These are phyloP conservation scores for Gardenia jasminoides DNA, from an alignment of 257 asterid genomes.

Conservation along the genomic window DNA sequence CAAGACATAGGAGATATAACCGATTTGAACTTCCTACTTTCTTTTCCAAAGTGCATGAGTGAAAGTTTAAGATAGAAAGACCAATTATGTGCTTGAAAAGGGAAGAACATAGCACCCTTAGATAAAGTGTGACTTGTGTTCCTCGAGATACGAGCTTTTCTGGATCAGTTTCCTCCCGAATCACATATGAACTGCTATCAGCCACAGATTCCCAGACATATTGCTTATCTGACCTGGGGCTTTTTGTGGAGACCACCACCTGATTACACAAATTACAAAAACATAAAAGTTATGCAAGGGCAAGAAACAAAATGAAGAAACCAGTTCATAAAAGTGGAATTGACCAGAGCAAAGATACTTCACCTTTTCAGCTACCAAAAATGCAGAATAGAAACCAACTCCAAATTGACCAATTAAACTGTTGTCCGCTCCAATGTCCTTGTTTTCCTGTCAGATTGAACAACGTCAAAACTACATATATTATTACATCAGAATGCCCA, in stretches of 20 bases:
- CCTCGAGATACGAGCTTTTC: constrained; percentile 66
- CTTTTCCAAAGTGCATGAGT: background rate
- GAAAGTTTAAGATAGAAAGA: background rate
- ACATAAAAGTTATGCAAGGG: background rate
- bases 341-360: background rate
- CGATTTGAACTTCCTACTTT: background rate
- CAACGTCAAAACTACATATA: constrained; percentile 1
- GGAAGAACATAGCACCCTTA: constrained; percentile 50
- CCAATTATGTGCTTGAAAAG: background rate
- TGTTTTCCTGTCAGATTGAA: constrained; percentile 76
- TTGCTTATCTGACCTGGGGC: constrained; percentile 95
- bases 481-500: background rate
- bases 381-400: constrained; percentile 96
- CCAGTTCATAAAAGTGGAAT: background rate
- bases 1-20: background rate
- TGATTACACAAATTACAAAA: constrained; percentile 23
- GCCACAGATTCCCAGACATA: constrained; percentile 91
- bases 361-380: constrained; percentile 92
- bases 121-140: constrained; percentile 87
- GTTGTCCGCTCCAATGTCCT: constrained; percentile 78
- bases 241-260: constrained; percentile 94
- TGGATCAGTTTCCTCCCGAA: constrained; percentile 84
- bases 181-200: constrained; percentile 80
- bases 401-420: constrained; percentile 99
- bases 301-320: constrained; percentile 12